Evolutionary conservation across 2,329 filamentous ascomycete genomes (phyloP).

Genomic region (Diplodia sapinea): DNA sequence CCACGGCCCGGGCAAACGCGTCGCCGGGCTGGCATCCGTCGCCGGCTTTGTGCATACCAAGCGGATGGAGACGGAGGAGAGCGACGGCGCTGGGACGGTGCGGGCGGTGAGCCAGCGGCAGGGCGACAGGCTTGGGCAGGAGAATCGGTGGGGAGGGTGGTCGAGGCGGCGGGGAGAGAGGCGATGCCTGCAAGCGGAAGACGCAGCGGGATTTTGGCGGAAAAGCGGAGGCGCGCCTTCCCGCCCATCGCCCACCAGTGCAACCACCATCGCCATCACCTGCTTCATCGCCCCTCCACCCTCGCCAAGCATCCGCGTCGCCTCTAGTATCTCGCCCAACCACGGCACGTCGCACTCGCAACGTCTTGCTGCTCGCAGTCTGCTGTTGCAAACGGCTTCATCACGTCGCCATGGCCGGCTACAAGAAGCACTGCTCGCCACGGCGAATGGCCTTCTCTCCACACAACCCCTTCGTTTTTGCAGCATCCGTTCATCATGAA

Average conservation of each 20-base stretch:
- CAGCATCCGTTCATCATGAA: constrained; percentile 16
- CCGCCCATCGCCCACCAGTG: background rate
- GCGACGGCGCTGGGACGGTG: constrained; percentile 12
- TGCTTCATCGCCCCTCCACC: background rate
- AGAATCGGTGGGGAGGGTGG: background rate
- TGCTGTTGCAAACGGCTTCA: constrained; percentile 15
- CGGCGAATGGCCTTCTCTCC: background rate
- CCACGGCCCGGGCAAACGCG: constrained; percentile 17
- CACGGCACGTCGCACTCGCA: background rate
- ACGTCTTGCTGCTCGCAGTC: constrained; percentile 23
- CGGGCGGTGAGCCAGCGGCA: background rate
- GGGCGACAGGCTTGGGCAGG: background rate
- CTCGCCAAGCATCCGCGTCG: background rate
- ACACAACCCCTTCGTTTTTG: background rate
- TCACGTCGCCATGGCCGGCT: constrained; percentile 4
- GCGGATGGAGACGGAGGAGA: too few species aligned
- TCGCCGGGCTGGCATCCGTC: background rate
- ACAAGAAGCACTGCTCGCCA: constrained; percentile 12
- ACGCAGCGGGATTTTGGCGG: background rate
- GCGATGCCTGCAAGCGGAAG: constrained; percentile 13
- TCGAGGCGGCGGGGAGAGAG: background rate
- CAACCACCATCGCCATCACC: constrained; percentile 3
- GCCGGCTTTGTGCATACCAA: constrained; percentile 17
- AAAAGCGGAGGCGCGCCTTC: background rate
- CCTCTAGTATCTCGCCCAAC: background rate